These are phyloP conservation scores for Cucumis sativus DNA, from an alignment of 306 rosid genomes.

Conservation along the genomic window DNA sequence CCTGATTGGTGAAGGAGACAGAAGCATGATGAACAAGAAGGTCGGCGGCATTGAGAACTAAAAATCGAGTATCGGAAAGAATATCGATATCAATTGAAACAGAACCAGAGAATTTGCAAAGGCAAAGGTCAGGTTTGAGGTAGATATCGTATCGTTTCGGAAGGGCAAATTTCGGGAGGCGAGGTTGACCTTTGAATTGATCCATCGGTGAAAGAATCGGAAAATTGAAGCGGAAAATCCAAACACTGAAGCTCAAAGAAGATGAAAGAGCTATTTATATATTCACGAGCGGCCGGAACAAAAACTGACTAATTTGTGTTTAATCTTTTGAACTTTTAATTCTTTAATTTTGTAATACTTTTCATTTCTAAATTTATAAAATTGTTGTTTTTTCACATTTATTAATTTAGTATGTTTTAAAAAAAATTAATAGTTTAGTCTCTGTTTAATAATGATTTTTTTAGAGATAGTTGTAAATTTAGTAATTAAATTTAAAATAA, in stretches of 20 bases:
- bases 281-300: not conserved
- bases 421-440: too few relatives aligned
- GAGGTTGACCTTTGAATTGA: constrained; percentile 74
- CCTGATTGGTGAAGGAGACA: constrained; percentile 26
- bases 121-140: constrained; percentile 65
- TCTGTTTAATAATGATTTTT: too few relatives aligned
- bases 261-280: not conserved
- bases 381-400: too few relatives aligned
- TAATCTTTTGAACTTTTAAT: too few relatives aligned
- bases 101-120: constrained; percentile 62
- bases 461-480: too few relatives aligned
- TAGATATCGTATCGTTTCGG: constrained; percentile 59
- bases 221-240: not conserved
- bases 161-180: constrained; percentile 78
- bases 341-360: too few relatives aligned
- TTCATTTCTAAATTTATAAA: too few relatives aligned
- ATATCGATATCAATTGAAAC: constrained; percentile 49
- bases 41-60: constrained; percentile 80
- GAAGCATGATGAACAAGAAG: constrained; percentile 25
- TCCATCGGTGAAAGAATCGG: constrained; percentile 31
- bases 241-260: not conserved
- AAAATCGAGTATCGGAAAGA: constrained; percentile 45
- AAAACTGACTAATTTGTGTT: not conserved
- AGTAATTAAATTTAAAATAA: too few relatives aligned
- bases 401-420: too few relatives aligned